Base-by-base conservation (phyloP, 805 yeast species). In the Ogataea saltuana region DNA sequence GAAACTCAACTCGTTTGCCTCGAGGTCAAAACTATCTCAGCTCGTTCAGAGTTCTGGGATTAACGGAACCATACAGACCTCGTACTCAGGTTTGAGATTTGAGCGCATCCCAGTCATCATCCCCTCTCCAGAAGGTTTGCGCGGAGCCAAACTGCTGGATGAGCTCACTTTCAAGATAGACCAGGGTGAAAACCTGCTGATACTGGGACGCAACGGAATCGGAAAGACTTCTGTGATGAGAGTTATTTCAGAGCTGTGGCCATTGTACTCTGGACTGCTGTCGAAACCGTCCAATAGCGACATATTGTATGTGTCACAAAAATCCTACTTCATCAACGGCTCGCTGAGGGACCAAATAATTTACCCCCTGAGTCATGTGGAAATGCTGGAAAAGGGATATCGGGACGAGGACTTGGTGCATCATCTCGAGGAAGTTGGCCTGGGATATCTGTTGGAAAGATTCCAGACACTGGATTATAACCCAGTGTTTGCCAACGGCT, bases 181-280 rank as follows among this genome's bases (percentile, higher is more conserved):
- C 45, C 74, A 72, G 31, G 81, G 83, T 30, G 82, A 86, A 48
- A 88, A 85, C 58, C 67, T 89, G 40, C 74, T 90, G 48, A 83
- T 90, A 27, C 71, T 88, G 48, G 97, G 97, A 9, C 76, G 91
- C 38, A 90, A 90, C 56, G 95, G 97, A 12, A 76, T 84, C 54
- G 98, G 98, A 46, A 90, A 90, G 61, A 84, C 95, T 7, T 81
- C 96, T 0, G 83, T 90, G 52, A 81, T 89, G 39, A 72, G 97
- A 49, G 74, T 90, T 3, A 72, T 89, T 45, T 90, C 95, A 6
- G 95, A 91, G 17, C 70, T 90, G 48, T 90, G 97, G 97, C 97
- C 98, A 11, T 72, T 88, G 20, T 90, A 86, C 64, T 70, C 74
- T 50, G 97, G 97, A 0, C 72, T 89, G 42, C 67, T 90, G 34